Conservation (phyloP, 495 filamentous ascomycete genomes). For the Rostrohypoxylon terebratum region DNA sequence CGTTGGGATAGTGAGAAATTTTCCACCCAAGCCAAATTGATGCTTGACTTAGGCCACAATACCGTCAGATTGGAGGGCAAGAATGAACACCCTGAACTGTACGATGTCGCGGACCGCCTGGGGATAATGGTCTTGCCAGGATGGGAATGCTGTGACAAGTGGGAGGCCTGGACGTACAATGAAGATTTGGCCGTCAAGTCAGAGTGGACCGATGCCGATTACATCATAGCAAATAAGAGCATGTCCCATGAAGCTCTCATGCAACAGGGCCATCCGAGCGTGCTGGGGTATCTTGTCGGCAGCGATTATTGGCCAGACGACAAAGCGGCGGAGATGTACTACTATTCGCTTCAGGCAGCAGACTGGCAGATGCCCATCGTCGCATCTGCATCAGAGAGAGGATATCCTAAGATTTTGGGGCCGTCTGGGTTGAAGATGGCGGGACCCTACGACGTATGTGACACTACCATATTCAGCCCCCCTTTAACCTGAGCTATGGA, state of each 20-base stretch:
- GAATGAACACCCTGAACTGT: constrained; percentile 70
- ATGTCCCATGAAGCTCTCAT: constrained; percentile 71
- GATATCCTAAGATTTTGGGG: constrained; percentile 63
- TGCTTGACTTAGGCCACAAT: constrained; percentile 71
- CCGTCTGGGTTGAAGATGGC: constrained; percentile 74
- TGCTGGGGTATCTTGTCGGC: constrained; percentile 69
- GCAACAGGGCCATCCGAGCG: constrained; percentile 68
- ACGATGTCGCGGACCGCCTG: constrained; percentile 66
- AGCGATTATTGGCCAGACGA: constrained; percentile 74
- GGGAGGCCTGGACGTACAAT: constrained; percentile 75
- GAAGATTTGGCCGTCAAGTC: constrained; percentile 59
- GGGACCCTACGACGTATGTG: constrained; percentile 69
- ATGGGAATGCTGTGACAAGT: constrained; percentile 78
- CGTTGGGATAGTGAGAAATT: constrained; percentile 63
- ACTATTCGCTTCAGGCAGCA: constrained; percentile 59
- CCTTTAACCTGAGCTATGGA: neutral
- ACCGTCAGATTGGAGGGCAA: constrained; percentile 74
- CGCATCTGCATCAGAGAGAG: constrained; percentile 67
- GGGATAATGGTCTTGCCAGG: constrained; percentile 73
- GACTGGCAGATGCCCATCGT: constrained; percentile 71
- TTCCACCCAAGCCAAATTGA: constrained; percentile 60
- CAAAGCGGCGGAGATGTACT: constrained; percentile 63
- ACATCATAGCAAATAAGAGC: constrained; percentile 62
- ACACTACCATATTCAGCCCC: neutral
- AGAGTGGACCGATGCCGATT: constrained; percentile 66